Conservation (phyloP, 805 yeast genomes). For the Kazachstania africana region DNA sequence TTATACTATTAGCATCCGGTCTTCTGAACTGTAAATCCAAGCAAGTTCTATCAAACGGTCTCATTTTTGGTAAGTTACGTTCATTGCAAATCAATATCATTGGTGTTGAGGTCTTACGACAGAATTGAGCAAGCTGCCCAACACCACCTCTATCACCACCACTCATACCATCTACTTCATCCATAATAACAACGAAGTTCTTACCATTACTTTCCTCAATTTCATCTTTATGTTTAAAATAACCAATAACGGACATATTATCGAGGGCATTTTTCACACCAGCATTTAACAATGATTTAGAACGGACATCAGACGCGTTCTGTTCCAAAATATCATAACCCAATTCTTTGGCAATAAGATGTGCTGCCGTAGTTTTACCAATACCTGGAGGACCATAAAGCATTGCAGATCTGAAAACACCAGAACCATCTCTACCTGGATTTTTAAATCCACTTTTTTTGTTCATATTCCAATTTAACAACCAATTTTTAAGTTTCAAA, state of each 20-base stretch:
- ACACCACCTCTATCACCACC: conserved; percentile 99
- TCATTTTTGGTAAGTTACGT: conserved; percentile 83
- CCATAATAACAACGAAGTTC: conserved; percentile 82
- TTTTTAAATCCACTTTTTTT: conserved; percentile 43
- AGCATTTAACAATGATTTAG: conserved; percentile 61
- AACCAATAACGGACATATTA: conserved; percentile 78
- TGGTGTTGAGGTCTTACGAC: conserved; percentile 78
- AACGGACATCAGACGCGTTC: conserved; percentile 83
- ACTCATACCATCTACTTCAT: conserved; percentile 99
- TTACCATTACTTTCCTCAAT: conserved; percentile 30
- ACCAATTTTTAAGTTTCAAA: conserved; percentile 58
- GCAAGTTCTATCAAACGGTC: conserved; percentile 81
- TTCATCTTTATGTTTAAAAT: conserved; percentile 34
- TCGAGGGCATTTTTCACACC: conserved; percentile 60
- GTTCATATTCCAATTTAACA: conserved; percentile 58
- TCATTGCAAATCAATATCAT: conserved; percentile 91
- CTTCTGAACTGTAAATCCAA: conserved; percentile 76
- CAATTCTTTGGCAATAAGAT: conserved; percentile 52
- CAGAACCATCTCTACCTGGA: conserved; percentile 53
- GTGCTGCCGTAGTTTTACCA: conserved; percentile 78
- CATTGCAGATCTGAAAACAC: conserved; percentile 68
- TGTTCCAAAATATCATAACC: conserved; percentile 69
- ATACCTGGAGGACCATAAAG: conserved; percentile 84
- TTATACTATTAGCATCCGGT: conserved; percentile 73
- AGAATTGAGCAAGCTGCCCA: conserved; percentile 81